phyloP scores from a whole-genome alignment of 495 filamentous ascomycete genomes.

The Hypoxylon rickii region DNA sequence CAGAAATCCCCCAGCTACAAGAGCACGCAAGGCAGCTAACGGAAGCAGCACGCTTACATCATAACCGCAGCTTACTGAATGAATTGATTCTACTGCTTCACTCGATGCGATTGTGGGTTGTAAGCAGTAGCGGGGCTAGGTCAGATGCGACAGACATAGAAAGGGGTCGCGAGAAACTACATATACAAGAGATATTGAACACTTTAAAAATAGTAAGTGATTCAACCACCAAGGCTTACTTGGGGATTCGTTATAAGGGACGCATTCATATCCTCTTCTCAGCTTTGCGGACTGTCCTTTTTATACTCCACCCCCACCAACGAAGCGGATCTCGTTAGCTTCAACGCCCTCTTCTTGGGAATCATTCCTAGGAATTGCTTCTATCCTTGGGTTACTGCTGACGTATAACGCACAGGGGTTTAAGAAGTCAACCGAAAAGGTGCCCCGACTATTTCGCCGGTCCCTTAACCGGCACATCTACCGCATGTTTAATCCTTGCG shows the following conservation, averaged over 20 bases:
- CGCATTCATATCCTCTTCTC: too few species aligned
- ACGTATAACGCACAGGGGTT: slow-evolving; percentile 38
- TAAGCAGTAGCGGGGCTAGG: slow-evolving; percentile 51
- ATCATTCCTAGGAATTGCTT: not conserved
- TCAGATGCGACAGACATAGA: slow-evolving; percentile 49
- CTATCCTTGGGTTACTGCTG: not conserved
- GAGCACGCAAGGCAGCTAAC: slow-evolving; percentile 65
- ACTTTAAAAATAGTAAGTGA: slow-evolving; percentile 51
- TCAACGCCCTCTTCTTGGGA: not conserved
- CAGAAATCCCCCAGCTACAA: slow-evolving; percentile 64
- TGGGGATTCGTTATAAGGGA: too few species aligned
- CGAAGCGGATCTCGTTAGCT: not conserved
- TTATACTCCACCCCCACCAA: too few species aligned
- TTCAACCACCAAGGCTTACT: not conserved
- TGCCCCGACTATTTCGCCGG: slow-evolving; percentile 42
- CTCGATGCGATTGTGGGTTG: slow-evolving; percentile 62
- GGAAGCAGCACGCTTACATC: slow-evolving; percentile 41
- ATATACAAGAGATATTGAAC: slow-evolving; percentile 48
- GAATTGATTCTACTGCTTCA: slow-evolving; percentile 59
- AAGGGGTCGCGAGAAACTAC: slow-evolving; percentile 44
- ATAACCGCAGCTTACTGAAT: slow-evolving; percentile 47
- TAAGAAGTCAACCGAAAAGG: slow-evolving; percentile 42
- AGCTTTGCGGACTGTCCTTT: too few species aligned
- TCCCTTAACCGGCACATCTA: slow-evolving; percentile 52
- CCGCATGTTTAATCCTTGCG: slow-evolving; percentile 44